A percentile compares a stretch with the other conserved stretches of the same genome.
Conservation (phyloP, 129 eudicot genomes). For the Helichrysum umbraculigerum region DNA sequence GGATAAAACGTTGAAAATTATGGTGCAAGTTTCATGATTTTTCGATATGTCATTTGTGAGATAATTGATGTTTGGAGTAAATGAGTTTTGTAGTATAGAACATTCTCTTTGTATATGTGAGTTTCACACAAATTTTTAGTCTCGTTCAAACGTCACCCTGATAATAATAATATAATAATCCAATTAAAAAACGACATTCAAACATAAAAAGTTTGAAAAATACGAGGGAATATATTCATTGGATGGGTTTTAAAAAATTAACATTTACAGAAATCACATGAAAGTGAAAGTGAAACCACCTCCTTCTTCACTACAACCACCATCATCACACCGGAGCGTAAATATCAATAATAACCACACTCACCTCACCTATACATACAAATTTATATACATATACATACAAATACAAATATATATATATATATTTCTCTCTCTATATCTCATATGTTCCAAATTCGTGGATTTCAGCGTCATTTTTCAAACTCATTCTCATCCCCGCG, state of each 20-base stretch:
- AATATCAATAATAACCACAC: conserved; percentile 26
- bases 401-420: background rate
- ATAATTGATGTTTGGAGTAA: too few species aligned
- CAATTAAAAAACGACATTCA: background rate
- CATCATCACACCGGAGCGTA: conserved; percentile 34
- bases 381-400: background rate
- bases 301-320: conserved; percentile 3
- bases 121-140: too few species aligned
- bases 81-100: too few species aligned
- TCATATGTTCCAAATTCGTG: conserved; percentile 14
- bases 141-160: too few species aligned
- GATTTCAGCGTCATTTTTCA: conserved; percentile 46
- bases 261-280: conserved; percentile 41
- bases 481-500: conserved; percentile 43
- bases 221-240: background rate
- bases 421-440: conserved; percentile 9
- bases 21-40: too few species aligned
- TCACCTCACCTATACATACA: background rate
- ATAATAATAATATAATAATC: too few species aligned
- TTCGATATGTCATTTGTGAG: too few species aligned
- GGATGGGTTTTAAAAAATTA: background rate
- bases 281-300: conserved; percentile 23
- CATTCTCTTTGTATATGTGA: too few species aligned
- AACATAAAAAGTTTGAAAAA: background rate
- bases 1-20: too few species aligned